Evolutionary conservation across 2,329 filamentous ascomycete species (phyloP), one percentile per base, ranked within the genome.

Genomic region (Hansfordia pulvinata): DNA sequence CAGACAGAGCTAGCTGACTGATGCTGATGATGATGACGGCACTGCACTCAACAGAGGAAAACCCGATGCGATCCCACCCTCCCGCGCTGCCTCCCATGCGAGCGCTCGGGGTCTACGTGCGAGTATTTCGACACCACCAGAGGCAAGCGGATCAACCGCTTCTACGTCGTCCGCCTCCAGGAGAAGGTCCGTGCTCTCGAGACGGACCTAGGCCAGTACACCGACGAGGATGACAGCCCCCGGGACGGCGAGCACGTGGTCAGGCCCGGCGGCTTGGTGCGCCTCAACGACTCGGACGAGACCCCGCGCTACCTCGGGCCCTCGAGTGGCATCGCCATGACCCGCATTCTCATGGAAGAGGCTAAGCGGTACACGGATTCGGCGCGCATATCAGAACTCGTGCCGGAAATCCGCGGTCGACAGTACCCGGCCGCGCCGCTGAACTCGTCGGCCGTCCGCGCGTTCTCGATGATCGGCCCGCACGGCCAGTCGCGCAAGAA

Each of bases 281-380:
- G 77, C 22, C 71, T 96, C 27, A 76, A 79, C 42, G 82, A 88
- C 41, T 76, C 76, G 30, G 84, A 93, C 48, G 88, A 94, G 53
- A 76, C 70, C 2, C 76, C 82, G 10, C 81, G 88, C 35, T 96
- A 90, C 47, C 62, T 98, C 3, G 90, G 90, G 0, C 82, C 90
- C 3, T 93, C 86, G 25, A 96, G 88, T 49, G 90, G 88, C 32
- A 93, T 94, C 42, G 83, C 85, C 45, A 93, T 96, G 60, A 93
- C 86, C 9, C 75, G 88, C 17, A 65, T 96, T 39, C 76, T 98
- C 8, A 94, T 98, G 80, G 86, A 94, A 49, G 75, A 93, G 52
- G 88, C 88, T 28, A 96, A 93, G 56, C 78, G 85, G 35, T 93
- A 88, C 44, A 92, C 85, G 15, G 80, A 90, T 43, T 79, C 84